A percentile compares a stretch with the other conserved stretches of the same genome.
phyloP scores from a whole-genome alignment of 2,329 filamentous ascomycete species.

The Neopestalotiopsis sp. region DNA sequence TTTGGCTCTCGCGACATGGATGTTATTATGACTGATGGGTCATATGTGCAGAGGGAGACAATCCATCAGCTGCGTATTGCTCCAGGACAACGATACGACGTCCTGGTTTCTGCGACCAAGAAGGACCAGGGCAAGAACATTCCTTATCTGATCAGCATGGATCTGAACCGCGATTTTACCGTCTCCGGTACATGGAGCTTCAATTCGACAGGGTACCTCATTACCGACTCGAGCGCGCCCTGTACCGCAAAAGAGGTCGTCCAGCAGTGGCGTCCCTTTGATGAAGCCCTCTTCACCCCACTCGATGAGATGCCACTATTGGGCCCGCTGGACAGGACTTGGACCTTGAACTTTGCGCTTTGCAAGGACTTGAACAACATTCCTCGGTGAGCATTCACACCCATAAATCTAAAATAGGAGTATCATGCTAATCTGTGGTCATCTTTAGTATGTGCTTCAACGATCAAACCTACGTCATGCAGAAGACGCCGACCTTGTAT shows the following conservation, averaged over 20 bases:
- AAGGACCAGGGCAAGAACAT: slow-evolving; percentile 44
- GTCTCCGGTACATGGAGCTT: slow-evolving; percentile 36
- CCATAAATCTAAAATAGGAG: slow-evolving; percentile 18
- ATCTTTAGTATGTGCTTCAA: slow-evolving; percentile 59
- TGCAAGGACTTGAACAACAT: slow-evolving; percentile 66
- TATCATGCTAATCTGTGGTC: background rate
- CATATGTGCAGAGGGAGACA: slow-evolving; percentile 43
- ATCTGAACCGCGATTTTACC: slow-evolving; percentile 49
- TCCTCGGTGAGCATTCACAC: slow-evolving; percentile 52
- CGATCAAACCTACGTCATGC: slow-evolving; percentile 68
- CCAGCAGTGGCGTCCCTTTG: slow-evolving; percentile 55
- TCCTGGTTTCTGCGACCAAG: slow-evolving; percentile 48
- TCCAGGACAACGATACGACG: slow-evolving; percentile 52
- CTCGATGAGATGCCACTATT: slow-evolving; percentile 56
- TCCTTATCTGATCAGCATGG: slow-evolving; percentile 49
- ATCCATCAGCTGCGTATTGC: slow-evolving; percentile 47
- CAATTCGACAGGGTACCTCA: slow-evolving; percentile 52
- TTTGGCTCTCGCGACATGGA: slow-evolving; percentile 51
- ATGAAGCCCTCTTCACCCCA: slow-evolving; percentile 67
- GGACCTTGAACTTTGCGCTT: slow-evolving; percentile 63
- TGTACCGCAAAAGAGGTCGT: slow-evolving; percentile 38
- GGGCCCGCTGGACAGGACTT: slow-evolving; percentile 58
- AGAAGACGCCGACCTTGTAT: slow-evolving; percentile 75
- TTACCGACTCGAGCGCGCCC: slow-evolving; percentile 40
- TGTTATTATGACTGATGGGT: slow-evolving; percentile 50